Base-by-base conservation (phyloP, 768 basidiomycete species). In the Hygrophorus russula region DNA sequence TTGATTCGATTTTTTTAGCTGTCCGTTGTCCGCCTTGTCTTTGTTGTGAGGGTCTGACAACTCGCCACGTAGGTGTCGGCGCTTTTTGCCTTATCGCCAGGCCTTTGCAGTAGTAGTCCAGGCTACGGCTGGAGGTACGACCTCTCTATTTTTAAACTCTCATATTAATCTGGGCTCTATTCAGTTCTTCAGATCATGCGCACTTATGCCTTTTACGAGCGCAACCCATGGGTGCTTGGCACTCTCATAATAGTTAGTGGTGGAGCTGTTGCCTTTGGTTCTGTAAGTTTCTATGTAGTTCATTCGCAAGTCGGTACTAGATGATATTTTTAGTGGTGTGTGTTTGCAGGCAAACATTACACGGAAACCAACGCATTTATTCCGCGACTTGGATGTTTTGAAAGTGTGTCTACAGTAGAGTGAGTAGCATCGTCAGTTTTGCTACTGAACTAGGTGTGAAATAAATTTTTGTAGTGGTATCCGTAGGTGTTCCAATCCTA, bases 131-230 rank as follows among this genome's bases (percentile, higher is more conserved):
- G 63, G 59, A 14, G 47, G 67, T 63, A 47, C 36, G 63, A 58
- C 2, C 8, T 20, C 11, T 6, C 29, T 14, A 9, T 13, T 14
- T 30, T 5, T 31, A 24, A 19, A 8, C 10, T 32, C 39, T 10
- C 12, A 2, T 35, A 18, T 19, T 17, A 18, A 11, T 44, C 19
- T 31, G 11, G 19, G 14, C 9, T 13, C 8, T 10, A 1, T 20
- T 11, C 11, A 68, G 67, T 59, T 11, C 55, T 68, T 18, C 55
- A 69, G 37, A 64, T 67, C 4, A 67, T 70, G 57, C 61, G 70
- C 6, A 67, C 62, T 38, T 66, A 66, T 42, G 70, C 70, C 6
- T 51, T 71, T 4, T 71, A 67, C 44, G 59, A 59, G 13, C 59
- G 63, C 8, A 64, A 50, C 27, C 51, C 52, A 12, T 46, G 38